A percentile compares a stretch with the other conserved stretches of the same genome.
These are phyloP conservation scores for Xylariomycetidae sp. DNA, from an alignment of 2,329 filamentous ascomycete species.

Conservation along the genomic window DNA sequence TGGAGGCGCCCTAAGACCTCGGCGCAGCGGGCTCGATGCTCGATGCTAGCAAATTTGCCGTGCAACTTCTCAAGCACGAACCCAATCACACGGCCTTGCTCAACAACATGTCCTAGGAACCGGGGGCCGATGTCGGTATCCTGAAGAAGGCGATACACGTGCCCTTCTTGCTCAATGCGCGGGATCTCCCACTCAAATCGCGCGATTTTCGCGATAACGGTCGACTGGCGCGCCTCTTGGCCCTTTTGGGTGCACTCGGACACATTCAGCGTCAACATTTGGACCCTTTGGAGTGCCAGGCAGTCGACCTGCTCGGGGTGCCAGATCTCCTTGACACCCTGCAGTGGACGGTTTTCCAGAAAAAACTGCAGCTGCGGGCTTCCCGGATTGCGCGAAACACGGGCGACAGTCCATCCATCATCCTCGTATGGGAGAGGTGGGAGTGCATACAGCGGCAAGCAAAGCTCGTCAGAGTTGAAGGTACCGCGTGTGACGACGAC, in stretches of 20 bases:
- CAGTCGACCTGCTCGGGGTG: conserved; percentile 9
- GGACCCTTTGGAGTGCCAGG: conserved; percentile 11
- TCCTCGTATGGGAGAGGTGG: too few species aligned
- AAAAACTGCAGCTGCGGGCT: too few species aligned
- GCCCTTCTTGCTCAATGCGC: conserved; percentile 31
- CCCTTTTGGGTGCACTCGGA: conserved; percentile 6
- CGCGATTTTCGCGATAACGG: conserved; percentile 18
- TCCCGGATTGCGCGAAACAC: too few species aligned
- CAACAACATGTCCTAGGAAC: conserved; percentile 34
- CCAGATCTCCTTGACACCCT: conserved; percentile 6
- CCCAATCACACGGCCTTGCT: conserved; percentile 33
- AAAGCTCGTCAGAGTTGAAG: too few species aligned
- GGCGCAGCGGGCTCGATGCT: too few species aligned
- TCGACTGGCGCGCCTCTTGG: neutral
- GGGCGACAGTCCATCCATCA: too few species aligned
- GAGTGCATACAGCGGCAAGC: too few species aligned
- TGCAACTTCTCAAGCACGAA: conserved; percentile 34
- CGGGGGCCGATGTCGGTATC: conserved; percentile 29
- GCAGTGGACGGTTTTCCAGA: too few species aligned
- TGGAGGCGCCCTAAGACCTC: too few species aligned
- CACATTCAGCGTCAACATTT: conserved; percentile 8
- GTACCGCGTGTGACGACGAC: too few species aligned
- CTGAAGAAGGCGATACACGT: conserved; percentile 32
- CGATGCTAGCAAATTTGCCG: too few species aligned
- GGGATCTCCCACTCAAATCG: conserved; percentile 33